phyloP scores from a whole-genome alignment of 495 filamentous ascomycete species.

The Sporormia fimetaria region DNA sequence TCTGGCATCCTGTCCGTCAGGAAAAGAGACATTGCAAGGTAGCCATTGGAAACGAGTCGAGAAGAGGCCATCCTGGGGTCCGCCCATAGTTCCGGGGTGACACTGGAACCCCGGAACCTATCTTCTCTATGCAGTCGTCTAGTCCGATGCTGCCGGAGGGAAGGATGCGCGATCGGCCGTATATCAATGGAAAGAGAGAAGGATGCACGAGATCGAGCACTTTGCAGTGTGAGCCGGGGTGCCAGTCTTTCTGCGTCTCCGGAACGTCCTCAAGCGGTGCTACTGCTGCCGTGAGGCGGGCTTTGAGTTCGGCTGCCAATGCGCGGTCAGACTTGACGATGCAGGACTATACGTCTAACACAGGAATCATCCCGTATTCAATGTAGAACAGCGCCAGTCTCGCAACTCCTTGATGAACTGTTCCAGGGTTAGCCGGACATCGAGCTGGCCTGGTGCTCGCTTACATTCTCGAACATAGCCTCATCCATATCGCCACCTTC shows the following conservation, averaged over 20 bases:
- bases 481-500: constrained; percentile 3
- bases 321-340: constrained; percentile 26
- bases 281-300: constrained; percentile 15
- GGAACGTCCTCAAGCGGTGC: constrained; percentile 15
- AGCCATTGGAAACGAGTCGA: constrained; percentile 46
- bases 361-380: constrained; percentile 7
- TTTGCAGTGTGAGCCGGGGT: constrained; percentile 42
- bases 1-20: constrained; percentile 24
- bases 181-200: constrained; percentile 48
- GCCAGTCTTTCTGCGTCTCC: constrained; percentile 42
- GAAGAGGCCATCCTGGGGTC: constrained; percentile 1
- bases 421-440: neutral
- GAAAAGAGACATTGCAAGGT: constrained; percentile 43
- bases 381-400: constrained; percentile 23
- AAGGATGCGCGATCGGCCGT: constrained; percentile 42
- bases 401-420: constrained; percentile 41
- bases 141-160: constrained; percentile 32
- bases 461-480: constrained; percentile 15
- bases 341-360: constrained; percentile 14
- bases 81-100: neutral
- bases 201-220: constrained; percentile 54
- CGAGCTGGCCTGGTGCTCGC: constrained; percentile 3
- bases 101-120: constrained; percentile 33
- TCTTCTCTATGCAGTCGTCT: constrained; percentile 33
- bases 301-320: constrained; percentile 5